These are phyloP conservation scores for Barbarea vulgaris DNA, from an alignment of 345 rosid species.

Conservation along the genomic window DNA sequence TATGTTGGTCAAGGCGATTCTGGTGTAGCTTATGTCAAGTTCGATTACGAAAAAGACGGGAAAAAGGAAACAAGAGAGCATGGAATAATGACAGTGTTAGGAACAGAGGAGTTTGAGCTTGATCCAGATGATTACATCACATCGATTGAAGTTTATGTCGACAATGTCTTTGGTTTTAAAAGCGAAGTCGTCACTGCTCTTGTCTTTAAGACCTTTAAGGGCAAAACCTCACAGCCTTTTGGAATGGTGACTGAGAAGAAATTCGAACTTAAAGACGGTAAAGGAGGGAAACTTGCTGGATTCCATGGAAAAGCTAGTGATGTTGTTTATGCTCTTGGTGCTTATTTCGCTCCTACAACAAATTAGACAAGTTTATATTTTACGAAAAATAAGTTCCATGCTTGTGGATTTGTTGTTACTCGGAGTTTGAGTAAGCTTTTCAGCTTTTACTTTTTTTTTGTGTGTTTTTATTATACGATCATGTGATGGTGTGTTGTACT, in stretches of 20 bases:
- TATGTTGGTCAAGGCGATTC: slow-evolving; percentile 1
- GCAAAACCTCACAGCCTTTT: slow-evolving; percentile 2
- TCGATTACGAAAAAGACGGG: neutral
- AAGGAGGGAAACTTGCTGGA: slow-evolving; percentile 22
- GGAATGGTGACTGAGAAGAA: neutral
- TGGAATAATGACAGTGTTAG: neutral
- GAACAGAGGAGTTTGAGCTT: neutral
- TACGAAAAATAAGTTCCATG: neutral
- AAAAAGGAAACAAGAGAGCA: neutral
- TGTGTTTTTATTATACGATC: neutral
- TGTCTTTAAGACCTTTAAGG: slow-evolving; percentile 11
- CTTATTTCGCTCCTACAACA: slow-evolving; percentile 1
- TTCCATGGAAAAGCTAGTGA: slow-evolving; percentile 17
- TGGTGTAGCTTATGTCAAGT: neutral
- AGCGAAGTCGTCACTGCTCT: neutral
- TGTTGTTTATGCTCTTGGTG: slow-evolving; percentile 34
- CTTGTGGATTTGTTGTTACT: neutral
- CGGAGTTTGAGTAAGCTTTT: neutral
- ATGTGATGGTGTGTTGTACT: neutral
- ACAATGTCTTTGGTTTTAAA: neutral
- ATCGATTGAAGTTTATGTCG: neutral
- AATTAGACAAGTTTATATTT: neutral
- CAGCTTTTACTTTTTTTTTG: neutral
- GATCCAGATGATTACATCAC: slow-evolving; percentile 10
- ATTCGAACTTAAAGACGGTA: neutral